Evolutionary conservation across 306 rosid genomes (phyloP), one percentile per base, ranked within the genome.

Genomic region (Begonia masoniana): DNA sequence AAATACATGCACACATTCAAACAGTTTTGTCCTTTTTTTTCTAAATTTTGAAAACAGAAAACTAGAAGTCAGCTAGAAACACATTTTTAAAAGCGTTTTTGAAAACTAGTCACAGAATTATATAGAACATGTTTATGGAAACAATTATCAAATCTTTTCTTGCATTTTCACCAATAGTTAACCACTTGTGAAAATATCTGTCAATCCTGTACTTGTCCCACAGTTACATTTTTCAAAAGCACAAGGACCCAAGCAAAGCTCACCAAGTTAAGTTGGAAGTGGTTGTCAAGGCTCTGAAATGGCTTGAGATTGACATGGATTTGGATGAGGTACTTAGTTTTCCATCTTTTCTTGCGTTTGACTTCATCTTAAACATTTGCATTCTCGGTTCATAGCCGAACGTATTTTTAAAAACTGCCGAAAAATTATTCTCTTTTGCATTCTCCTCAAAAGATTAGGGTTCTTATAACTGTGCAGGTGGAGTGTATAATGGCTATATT

Each of bases 261-360:
- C 96, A 92, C 72, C 96, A 86, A 74, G 83, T 92, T 74, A 86
- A 86, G 74, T 76, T 86, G 72, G 96, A 92, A 55, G 84, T 91
- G 62, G 83, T 91, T 61, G 88, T 86, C 52, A 86, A 79, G 70
- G 96, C 96, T 42, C 71, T 86, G 73, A 84, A 79, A 54, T 91
- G 99, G 99, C 87, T 91, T 53, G 86, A 81, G 70, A 80, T 91
- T 55, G 88, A 84, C 74, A 83, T 83, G 94, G 99, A 91, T 62
- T 71, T 86, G 47, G 99, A 91, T 26, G 99, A 91, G 83, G 97
- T 91, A 64, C 49, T 58, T 59, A 21, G 43, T 24, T 59, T 54
- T 53, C 15, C 15, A 3, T 41, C 7, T 14, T 19, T 35, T 0
- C 68, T 55, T 21, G 48, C 2, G 52, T 52, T 46, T 0, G 10